A percentile compares a stretch with the other conserved stretches of the same genome.
Conservation (phyloP, 306 rosid species). For the Ochetophila trinervis region DNA sequence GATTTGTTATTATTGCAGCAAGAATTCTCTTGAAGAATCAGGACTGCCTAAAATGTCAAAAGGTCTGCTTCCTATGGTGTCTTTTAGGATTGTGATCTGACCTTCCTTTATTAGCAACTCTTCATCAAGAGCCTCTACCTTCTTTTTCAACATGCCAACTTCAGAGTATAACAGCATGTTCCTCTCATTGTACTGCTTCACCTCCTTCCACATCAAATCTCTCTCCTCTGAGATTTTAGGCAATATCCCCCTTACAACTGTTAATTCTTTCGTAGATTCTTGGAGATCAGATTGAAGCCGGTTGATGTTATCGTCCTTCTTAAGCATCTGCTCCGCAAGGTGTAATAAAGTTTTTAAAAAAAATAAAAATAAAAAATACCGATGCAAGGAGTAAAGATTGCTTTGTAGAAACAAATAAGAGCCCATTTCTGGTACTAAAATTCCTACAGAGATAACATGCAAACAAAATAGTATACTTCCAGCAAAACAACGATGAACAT, state of each 20-base stretch:
- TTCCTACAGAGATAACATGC: too few species aligned
- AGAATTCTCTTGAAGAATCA: constrained; percentile 53
- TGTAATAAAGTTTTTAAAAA: not conserved
- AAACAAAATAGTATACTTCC: not conserved
- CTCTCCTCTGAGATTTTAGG: constrained; percentile 78
- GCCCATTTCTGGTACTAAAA: too few species aligned
- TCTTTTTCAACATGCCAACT: constrained; percentile 46
- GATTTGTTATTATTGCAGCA: constrained; percentile 34
- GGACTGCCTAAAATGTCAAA: constrained; percentile 68
- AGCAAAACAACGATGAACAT: not conserved
- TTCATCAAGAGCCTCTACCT: constrained; percentile 70
- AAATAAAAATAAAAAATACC: too few species aligned
- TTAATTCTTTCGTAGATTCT: constrained; percentile 57
- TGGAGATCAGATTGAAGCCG: constrained; percentile 55
- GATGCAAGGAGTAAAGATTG: too few species aligned
- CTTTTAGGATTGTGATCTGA: constrained; percentile 83
- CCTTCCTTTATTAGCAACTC: constrained; percentile 83
- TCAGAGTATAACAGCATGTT: constrained; percentile 69
- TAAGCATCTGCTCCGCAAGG: constrained; percentile 48
- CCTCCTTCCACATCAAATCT: constrained; percentile 73
- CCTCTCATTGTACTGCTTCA: constrained; percentile 72
- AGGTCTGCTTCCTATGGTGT: constrained; percentile 53
- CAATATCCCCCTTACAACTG: constrained; percentile 47
- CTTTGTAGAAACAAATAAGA: too few species aligned
- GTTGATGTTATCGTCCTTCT: constrained; percentile 65